These are phyloP conservation scores for Cercophora samala DNA, from an alignment of 495 filamentous ascomycete genomes.

Conservation along the genomic window DNA sequence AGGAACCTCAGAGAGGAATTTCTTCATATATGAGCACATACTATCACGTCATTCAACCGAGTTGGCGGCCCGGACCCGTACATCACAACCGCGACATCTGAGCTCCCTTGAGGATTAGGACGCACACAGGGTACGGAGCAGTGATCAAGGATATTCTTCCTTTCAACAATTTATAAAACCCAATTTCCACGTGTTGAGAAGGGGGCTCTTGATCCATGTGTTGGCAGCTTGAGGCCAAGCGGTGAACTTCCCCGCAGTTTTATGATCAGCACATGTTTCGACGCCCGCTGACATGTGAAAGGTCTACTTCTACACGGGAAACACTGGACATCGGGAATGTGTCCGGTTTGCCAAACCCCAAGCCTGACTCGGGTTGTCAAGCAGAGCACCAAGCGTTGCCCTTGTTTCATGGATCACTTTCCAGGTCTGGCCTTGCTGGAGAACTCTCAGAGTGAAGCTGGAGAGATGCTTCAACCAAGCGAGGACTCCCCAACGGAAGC, in stretches of 20 bases:
- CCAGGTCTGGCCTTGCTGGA: background rate
- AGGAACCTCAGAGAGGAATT: no score
- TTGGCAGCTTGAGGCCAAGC: background rate
- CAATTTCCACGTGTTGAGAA: background rate
- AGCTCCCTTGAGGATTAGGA: background rate
- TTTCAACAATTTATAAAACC: background rate
- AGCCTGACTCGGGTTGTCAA: background rate
- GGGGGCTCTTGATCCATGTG: background rate
- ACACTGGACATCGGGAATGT: background rate
- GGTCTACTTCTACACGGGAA: no score
- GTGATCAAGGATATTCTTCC: background rate
- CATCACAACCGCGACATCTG: background rate
- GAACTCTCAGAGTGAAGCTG: background rate
- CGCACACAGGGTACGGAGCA: background rate
- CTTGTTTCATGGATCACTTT: background rate
- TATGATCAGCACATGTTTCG: background rate
- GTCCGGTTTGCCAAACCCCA: background rate
- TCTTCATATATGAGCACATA: no score
- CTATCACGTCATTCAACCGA: no score
- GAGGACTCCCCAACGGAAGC: background rate
- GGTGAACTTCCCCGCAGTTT: background rate
- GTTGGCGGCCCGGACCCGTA: no score
- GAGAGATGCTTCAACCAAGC: no score
- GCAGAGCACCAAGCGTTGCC: background rate
- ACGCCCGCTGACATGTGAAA: background rate